Evolutionary conservation across 371 early-diverging fungal species (phyloP), one percentile per base, ranked within the genome.

Genomic region (Sporodiniella umbellata): DNA sequence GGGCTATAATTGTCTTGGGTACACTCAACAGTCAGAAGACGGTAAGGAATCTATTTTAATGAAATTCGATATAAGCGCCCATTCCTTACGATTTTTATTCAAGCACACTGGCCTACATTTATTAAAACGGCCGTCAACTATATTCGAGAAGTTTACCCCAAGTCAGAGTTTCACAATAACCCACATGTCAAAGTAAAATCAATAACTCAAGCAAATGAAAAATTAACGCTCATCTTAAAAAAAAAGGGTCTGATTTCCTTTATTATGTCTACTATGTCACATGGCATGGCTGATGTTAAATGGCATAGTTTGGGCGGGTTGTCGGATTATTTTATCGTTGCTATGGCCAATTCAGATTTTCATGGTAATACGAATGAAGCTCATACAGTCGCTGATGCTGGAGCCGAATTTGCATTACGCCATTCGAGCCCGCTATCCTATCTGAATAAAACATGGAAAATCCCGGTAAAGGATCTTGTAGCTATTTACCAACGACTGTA

Each of bases 101-200:
- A n/a, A 84, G 93, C 93, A 6, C 93, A 93, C 64, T 93, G 93
- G 93, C 86, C 88, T 22, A 81, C 85, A 11, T 92, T 93, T 59
- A 83, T 87, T 45, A 76, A 79, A 45, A 69, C 78, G 12, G 82
- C 88, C 0, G 58, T 89, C 6, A 54, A 67, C 8, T 80, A 88
- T 62, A 70, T 90, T 6, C 78, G 75, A 25, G 66, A 69, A 45
- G 51, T 33, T 1, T 66, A 69, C 50, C 71, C 66, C 26, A 24
- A 40, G 6, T 37, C 58, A 11, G 53, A 53, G 33, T 42, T 45
- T 23, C 54, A 49, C 28, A 38, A 45, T 3, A 45, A 60, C 39
- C 42, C 54, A 10, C 58, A 75, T 54, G 58, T 57, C 19, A 56
- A 64, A 51, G 68, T 69, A 62, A 31, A n/a, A 28, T 28, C 30